Evolutionary conservation across 1,139 yeast species (phyloP).

Genomic region (Debaryomyces sp.): DNA sequence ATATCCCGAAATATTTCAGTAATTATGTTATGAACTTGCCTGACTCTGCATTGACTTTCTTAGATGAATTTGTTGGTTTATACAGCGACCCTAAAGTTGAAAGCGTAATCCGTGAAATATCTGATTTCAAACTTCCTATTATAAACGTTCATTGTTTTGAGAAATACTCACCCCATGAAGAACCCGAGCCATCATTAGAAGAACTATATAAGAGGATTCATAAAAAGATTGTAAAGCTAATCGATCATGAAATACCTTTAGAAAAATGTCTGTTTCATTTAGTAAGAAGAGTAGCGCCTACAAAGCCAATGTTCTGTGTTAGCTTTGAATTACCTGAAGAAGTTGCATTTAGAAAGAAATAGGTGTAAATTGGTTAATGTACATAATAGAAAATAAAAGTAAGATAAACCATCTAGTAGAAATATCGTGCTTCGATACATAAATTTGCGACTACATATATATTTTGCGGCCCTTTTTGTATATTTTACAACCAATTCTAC

Average conservation of each 20-base stretch:
- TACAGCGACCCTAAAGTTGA: slow-evolving; percentile 49
- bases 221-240: slow-evolving; percentile 53
- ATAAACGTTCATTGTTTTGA: slow-evolving; percentile 93
- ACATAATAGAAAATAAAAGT: neutral
- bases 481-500: neutral
- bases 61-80: slow-evolving; percentile 75
- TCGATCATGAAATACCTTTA: slow-evolving; percentile 52
- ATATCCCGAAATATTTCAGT: slow-evolving; percentile 61
- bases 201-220: slow-evolving; percentile 68
- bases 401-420: no score
- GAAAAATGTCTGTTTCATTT: slow-evolving; percentile 64
- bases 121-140: slow-evolving; percentile 65
- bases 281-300: slow-evolving; percentile 94
- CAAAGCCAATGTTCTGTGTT: slow-evolving; percentile 94
- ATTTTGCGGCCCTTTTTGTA: neutral
- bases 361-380: neutral
- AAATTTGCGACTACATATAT: neutral
- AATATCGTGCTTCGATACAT: no score
- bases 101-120: slow-evolving; percentile 29
- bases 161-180: slow-evolving; percentile 70
- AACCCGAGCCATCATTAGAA: slow-evolving; percentile 65
- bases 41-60: slow-evolving; percentile 85
- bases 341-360: slow-evolving; percentile 58
- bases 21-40: slow-evolving; percentile 97
- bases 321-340: slow-evolving; percentile 75